These are phyloP conservation scores for Sporisorium graminicola DNA, from an alignment of 1,284 basidiomycete genomes.

Conservation along the genomic window DNA sequence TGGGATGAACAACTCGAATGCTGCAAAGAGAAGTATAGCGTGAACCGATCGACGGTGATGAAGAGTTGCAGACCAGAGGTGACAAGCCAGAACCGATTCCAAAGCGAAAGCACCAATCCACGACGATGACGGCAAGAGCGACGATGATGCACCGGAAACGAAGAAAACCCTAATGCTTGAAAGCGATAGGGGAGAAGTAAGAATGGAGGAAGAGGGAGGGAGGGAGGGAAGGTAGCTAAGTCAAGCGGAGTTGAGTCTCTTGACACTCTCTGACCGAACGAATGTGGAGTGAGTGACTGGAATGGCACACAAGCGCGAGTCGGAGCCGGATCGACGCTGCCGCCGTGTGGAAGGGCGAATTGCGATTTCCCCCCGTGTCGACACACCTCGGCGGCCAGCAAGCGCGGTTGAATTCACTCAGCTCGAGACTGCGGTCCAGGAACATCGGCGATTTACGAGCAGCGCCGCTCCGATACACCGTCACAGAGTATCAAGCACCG, in stretches of 20 bases:
- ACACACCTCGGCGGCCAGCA: too few species aligned
- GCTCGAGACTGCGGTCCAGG: too few species aligned
- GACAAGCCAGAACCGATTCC: slow-evolving; percentile 9
- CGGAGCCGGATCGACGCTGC: slow-evolving; percentile 5
- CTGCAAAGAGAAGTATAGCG: neutral
- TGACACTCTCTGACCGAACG: neutral
- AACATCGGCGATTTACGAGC: too few species aligned
- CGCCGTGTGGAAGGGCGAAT: too few species aligned
- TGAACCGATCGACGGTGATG: neutral
- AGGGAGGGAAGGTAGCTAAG: neutral
- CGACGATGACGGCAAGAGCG: slow-evolving; percentile 2
- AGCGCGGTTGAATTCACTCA: too few species aligned
- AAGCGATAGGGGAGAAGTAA: neutral
- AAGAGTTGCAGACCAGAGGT: slow-evolving; percentile 1
- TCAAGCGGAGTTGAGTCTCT: neutral
- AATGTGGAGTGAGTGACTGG: slow-evolving; percentile 8
- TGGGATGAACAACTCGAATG: neutral
- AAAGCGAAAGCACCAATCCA: slow-evolving; percentile 8
- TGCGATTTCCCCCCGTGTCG: too few species aligned
- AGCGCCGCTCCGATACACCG: too few species aligned
- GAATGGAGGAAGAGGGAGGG: neutral
- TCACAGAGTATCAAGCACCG: too few species aligned
- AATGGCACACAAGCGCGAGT: neutral
- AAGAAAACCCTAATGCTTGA: slow-evolving; percentile 3
- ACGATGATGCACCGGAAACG: neutral